Conservation (phyloP, 352 stramenopile genomes). For the Globisporangium canariense region DNA sequence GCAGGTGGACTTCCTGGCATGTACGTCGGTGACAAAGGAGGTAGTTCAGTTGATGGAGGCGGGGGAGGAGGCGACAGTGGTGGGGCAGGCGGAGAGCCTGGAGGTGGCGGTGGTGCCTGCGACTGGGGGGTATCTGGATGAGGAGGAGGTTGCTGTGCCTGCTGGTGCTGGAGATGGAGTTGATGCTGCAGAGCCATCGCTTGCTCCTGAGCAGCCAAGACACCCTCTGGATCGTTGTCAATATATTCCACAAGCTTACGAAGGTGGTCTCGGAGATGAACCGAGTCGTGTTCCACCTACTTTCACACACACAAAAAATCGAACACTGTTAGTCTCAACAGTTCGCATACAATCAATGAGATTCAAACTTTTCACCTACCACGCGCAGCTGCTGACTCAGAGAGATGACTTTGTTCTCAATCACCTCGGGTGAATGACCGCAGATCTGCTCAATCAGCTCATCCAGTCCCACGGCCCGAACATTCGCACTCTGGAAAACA, state of each 20-base stretch:
- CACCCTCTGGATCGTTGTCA: conserved; percentile 47
- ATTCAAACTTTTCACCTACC: conserved; percentile 26
- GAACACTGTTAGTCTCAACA: background rate
- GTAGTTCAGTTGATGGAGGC: conserved; percentile 22
- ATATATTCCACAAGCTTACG: conserved; percentile 73
- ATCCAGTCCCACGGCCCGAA: conserved; percentile 77
- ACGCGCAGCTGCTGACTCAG: conserved; percentile 48
- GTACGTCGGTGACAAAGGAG: conserved; percentile 15
- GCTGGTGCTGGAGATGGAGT: conserved; percentile 13
- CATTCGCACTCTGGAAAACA: conserved; percentile 53
- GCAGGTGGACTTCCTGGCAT: conserved; percentile 3
- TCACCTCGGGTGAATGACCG: conserved; percentile 61
- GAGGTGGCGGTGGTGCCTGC: conserved; percentile 9
- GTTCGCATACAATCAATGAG: background rate
- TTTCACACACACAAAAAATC: background rate
- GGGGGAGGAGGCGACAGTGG: conserved; percentile 17
- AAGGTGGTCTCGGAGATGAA: conserved; percentile 61
- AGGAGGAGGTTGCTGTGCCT: conserved; percentile 11
- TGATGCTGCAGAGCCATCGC: conserved; percentile 19
- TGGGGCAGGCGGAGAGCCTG: conserved; percentile 10
- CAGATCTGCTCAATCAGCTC: conserved; percentile 85
- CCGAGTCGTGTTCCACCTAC: conserved; percentile 74
- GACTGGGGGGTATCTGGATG: background rate
- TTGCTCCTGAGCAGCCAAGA: conserved; percentile 40
- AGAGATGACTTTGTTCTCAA: conserved; percentile 58